phyloP scores from a whole-genome alignment of 2,329 filamentous ascomycete species.

The Penicillium sp. region DNA sequence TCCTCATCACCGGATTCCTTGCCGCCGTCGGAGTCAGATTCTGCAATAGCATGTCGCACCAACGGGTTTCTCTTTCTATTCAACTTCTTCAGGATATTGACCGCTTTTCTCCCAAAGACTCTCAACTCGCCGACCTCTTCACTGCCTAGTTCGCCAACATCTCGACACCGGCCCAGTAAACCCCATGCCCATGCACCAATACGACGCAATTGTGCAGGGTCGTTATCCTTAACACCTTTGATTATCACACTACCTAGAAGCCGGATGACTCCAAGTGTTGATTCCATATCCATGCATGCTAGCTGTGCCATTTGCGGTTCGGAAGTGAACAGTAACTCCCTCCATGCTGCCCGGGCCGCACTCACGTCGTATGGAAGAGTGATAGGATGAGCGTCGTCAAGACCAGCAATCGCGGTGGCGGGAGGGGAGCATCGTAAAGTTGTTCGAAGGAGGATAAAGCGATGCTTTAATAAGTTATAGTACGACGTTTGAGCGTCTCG shows the following conservation, averaged over 20 bases:
- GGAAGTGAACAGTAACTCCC: slow-evolving; percentile 32
- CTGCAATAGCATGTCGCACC: slow-evolving; percentile 29
- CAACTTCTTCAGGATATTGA: slow-evolving; percentile 44
- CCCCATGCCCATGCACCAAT: slow-evolving; percentile 85
- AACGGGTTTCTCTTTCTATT: slow-evolving; percentile 40
- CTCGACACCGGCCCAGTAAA: slow-evolving; percentile 69
- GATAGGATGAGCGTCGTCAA: slow-evolving; percentile 52
- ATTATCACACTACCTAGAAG: slow-evolving; percentile 56
- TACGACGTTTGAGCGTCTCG: slow-evolving; percentile 61
- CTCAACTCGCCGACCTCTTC: slow-evolving; percentile 72
- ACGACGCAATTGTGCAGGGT: slow-evolving; percentile 57
- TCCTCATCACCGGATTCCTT: slow-evolving; percentile 5
- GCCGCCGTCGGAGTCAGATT: slow-evolving; percentile 18
- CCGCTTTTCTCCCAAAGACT: slow-evolving; percentile 74
- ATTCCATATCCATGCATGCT: slow-evolving; percentile 55
- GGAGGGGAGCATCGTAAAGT: slow-evolving; percentile 58
- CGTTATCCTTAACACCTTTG: slow-evolving; percentile 60
- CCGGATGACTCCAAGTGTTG: slow-evolving; percentile 62
- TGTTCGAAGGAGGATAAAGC: slow-evolving; percentile 63
- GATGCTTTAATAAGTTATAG: slow-evolving; percentile 60
- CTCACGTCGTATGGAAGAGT: slow-evolving; percentile 53
- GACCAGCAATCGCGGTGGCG: slow-evolving; percentile 46
- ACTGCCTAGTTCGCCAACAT: slow-evolving; percentile 69
- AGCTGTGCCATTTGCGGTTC: slow-evolving; percentile 50
- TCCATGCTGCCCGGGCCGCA: slow-evolving; percentile 56